Conservation (phyloP, 768 basidiomycete species). For the Asterophora lycoperdoides region DNA sequence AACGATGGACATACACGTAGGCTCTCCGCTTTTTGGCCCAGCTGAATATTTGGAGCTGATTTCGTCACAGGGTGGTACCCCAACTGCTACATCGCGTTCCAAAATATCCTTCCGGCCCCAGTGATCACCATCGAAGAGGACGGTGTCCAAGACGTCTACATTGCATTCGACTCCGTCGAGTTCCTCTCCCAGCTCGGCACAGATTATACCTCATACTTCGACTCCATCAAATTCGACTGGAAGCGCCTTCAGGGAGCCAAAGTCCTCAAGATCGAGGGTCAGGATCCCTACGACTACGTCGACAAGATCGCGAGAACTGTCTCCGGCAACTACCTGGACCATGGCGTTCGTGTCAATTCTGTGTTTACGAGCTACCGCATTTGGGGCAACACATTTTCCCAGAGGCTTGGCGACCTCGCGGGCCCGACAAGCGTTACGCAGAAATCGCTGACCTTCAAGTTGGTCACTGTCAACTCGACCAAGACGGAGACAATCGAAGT, state of each 20-base stretch:
- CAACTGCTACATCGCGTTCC: conserved; percentile 47
- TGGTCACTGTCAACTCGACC: conserved; percentile 44
- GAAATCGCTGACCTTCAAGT: conserved; percentile 41
- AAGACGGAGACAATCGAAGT: conserved; percentile 44
- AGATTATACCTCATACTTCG: conserved; percentile 42
- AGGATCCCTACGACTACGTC: conserved; percentile 50
- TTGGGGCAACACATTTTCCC: conserved; percentile 43
- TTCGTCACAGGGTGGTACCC: conserved; percentile 50
- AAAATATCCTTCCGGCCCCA: conserved; percentile 56
- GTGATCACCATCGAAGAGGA: conserved; percentile 47
- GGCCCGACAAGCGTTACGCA: conserved; percentile 47
- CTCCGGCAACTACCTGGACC: conserved; percentile 63
- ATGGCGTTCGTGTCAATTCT: conserved; percentile 59
- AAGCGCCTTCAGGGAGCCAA: conserved; percentile 56
- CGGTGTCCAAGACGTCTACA: conserved; percentile 43
- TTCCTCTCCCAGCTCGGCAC: conserved; percentile 44
- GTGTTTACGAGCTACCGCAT: conserved; percentile 58
- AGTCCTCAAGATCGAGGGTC: conserved; percentile 50
- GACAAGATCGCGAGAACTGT: conserved; percentile 53
- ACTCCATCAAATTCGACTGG: conserved; percentile 51
- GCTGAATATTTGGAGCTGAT: neutral
- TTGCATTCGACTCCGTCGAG: conserved; percentile 52
- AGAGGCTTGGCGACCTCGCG: conserved; percentile 53
- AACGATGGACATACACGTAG: conserved; percentile 67
- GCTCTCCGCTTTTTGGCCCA: conserved; percentile 11